Evolutionary conservation across 306 rosid species (phyloP), one percentile per base, ranked within the genome.

Genomic region (Calophaca sinica): DNA sequence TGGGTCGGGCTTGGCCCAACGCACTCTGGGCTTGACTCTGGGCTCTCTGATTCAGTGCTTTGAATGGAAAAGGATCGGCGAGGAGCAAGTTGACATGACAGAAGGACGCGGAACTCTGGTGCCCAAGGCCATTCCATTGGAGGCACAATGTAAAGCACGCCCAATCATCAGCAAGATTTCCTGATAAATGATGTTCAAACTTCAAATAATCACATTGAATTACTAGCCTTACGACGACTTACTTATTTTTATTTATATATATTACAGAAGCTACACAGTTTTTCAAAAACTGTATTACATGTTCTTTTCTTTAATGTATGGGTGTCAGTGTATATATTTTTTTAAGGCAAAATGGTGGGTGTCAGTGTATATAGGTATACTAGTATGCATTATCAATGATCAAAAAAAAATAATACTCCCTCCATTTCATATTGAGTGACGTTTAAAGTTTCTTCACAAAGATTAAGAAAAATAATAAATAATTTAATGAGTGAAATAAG

Each of bases 1-100:
- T 26, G 89, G 89, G 0, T 13, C 79, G 0, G 80, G 80, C 32
- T 28, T 89, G 69, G 88, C 93, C 7, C 82, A 83, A 3, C 68
- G 81, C 38, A 78, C 84, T 9, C 0, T 87, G n/a, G 75, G 85
- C 51, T 50, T 85, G 32, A 65, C 85, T 68, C 33, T 88, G 29
- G 88, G 79, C 0, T 58, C 78, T 0, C 0, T 88, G 63, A 86
- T 88, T 53, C 94, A 87, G 7, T 87, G 88, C 32, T 88, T 86
- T 36, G 89, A 90, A n/a, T 90, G 96, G 96, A 68, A 85, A 33
- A 83, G 81, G 8, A 49, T 85, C 8, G 20, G 71, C 0, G 14
- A 74, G 0, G 80, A 52, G 53, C 61, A 79, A 75, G 12, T 85
- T 51, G 87, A 86, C n/a, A 77, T 88, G 89, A 74, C n/a, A 0